phyloP scores from a whole-genome alignment of 164 flowering plant genomes.

The Berberis vulgaris region DNA sequence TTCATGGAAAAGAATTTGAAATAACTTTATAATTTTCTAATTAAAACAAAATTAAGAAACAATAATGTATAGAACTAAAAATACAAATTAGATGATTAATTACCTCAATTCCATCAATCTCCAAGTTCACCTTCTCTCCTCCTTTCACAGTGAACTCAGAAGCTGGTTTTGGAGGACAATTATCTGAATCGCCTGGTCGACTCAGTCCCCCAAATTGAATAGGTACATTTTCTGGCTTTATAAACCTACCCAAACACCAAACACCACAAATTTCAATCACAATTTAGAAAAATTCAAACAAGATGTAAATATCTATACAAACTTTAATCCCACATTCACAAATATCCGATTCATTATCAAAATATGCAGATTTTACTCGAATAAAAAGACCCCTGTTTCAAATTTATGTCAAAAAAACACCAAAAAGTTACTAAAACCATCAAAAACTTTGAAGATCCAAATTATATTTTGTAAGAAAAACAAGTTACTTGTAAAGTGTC shows the following conservation, averaged over 20 bases:
- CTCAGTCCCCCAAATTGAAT: conserved; percentile 87
- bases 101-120: conserved; percentile 97
- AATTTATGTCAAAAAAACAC: not conserved
- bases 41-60: not conserved
- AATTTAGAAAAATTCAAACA: not conserved
- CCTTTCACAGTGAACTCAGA: conserved; percentile 91
- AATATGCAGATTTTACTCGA: not conserved
- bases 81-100: no score
- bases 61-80: not conserved
- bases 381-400: not conserved
- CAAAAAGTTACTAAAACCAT: not conserved
- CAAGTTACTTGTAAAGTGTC: conserved; percentile 76
- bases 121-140: conserved; percentile 94
- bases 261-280: not conserved
- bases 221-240: conserved; percentile 87
- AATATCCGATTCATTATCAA: not conserved
- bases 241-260: conserved; percentile 34
- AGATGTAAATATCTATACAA: not conserved
- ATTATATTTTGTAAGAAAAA: not conserved
- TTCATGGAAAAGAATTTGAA: no score
- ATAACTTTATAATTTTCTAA: no score
- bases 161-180: conserved; percentile 80
- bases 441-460: not conserved
- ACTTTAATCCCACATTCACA: not conserved
- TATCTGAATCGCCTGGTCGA: conserved; percentile 48